Evolutionary conservation across 2,329 filamentous ascomycete species (phyloP), one percentile per base, ranked within the genome.

Genomic region (Cytospora leucostoma): DNA sequence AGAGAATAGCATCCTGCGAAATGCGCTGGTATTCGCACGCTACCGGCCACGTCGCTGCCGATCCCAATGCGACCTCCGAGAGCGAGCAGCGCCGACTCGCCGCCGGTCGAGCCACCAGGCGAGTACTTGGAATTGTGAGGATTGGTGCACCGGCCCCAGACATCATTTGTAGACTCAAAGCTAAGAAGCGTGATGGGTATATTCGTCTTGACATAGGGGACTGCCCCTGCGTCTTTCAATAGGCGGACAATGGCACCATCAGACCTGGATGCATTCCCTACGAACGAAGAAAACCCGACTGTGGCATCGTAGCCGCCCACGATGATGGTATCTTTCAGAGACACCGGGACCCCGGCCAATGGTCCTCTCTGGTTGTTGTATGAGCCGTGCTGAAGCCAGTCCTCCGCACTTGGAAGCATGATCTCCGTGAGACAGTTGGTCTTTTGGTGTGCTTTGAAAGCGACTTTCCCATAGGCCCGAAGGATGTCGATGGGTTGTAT

Each of bases 171-270:
- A 17, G 90, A 93, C 75, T 96, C 93, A 70, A 96, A 96, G 63
- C 89, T 93, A 49, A 96, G 82, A 1, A 97, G 83, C 0, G 93
- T 96, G 62, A 94, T 90, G 6, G 93, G 94, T 2, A 96, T 74
- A 66, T 95, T 95, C 0, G 93, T 97, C 80, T 97, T 98, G 67
- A 93, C 92, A 73, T 96, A 97, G 0, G 93, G 93, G 2, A 97
- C 83, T 0, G 93, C 93, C 27, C 93, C 91, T 2, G 92, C 92
- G 72, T 95, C 90, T 72, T 96, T 96, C 58, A 97, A 80, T 50
- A 98, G 76, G 62, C 83, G 84, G 27, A 91, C 88, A 71, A 92
- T 85, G 2, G 86, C 79, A 0, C 93, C 92, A 77, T 97, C 93
- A 34, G 84, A 75, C 0, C 74, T 62, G 44, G 82, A 79, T 15